Base-by-base conservation (phyloP, 2,329 filamentous ascomycete species). In the Hymenoscyphus salicellus region DNA sequence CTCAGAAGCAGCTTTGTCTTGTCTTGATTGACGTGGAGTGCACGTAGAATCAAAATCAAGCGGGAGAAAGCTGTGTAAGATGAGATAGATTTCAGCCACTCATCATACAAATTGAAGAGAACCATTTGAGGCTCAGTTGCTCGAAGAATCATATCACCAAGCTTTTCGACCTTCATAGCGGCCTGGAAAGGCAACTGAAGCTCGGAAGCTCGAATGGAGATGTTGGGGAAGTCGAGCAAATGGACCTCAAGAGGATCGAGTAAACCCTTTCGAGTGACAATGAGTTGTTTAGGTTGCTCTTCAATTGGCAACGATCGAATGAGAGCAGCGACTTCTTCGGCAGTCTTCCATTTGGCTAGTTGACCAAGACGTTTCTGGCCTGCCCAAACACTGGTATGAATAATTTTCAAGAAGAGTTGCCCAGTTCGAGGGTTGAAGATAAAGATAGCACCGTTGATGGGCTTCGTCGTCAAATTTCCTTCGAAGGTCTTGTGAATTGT, bases 111-210 rank as follows among this genome's bases (percentile, higher is more conserved):
- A 75, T 99, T 99, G 86, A 98, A 99, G 8, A 99, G 85, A 61
- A 99, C 95, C 95, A 99, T 99, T 79, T 99, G 95, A n/a, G 95
- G 95, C 77, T 98, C 95, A 0, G 95, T 99, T 1, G 95, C 96
- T 71, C 93, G 90, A 56, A 99, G 82, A 73, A 99, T 99, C 94
- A 99, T 97, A 79, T 99, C 96, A 70, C 94, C 96, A 56, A 99
- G 86, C 79, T 99, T 99, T 80, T 99, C 95, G 1, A 99, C 93
- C 84, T 99, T 99, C 94, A 99, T 99, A 0, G 96, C 96, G 63
- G 95, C 95, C 79, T 99, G 96, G 90, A 99, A 99, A 1, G 95
- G 95, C 69, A 99, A 83, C 78, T 99, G 95, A 71, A 99, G 81
- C 78, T 99, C 95, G 0, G 95, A 99, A 11, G 95, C 95, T 71